phyloP scores from a whole-genome alignment of 257 asterid species.

The Gentiana macrophylla region DNA sequence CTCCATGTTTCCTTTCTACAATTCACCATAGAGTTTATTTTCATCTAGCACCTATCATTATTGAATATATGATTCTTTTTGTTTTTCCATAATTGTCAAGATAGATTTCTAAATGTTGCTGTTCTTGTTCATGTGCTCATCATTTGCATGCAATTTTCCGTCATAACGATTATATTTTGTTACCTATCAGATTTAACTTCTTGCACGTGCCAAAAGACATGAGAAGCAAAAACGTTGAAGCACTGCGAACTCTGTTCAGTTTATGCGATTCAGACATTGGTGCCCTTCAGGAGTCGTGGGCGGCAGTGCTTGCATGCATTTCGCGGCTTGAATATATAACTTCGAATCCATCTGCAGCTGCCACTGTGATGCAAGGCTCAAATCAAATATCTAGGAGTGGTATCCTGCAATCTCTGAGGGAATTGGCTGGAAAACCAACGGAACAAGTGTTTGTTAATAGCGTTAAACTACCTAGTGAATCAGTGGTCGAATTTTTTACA shows the following conservation, averaged over 20 bases:
- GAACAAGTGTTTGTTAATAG: slow-evolving; percentile 90
- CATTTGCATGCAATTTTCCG: neutral
- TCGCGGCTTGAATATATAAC: slow-evolving; percentile 94
- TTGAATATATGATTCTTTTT: slow-evolving; percentile 4
- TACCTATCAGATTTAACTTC: slow-evolving; percentile 71
- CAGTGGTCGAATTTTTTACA: slow-evolving; percentile 91
- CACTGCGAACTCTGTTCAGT: slow-evolving; percentile 74
- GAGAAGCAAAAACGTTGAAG: slow-evolving; percentile 94
- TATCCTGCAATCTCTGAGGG: slow-evolving; percentile 78
- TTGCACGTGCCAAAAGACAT: slow-evolving; percentile 96
- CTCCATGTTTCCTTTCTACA: too few species aligned
- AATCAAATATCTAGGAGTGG: slow-evolving; percentile 95
- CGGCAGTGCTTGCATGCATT: slow-evolving; percentile 85
- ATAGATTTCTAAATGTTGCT: neutral
- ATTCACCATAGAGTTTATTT: too few species aligned
- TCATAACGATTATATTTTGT: slow-evolving; percentile 10
- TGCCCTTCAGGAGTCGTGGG: slow-evolving; percentile 97
- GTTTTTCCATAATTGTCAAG: neutral
- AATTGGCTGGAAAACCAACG: slow-evolving; percentile 87
- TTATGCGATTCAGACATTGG: slow-evolving; percentile 82
- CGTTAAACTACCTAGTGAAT: slow-evolving; percentile 92
- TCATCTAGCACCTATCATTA: slow-evolving; percentile 4
- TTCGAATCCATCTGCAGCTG: slow-evolving; percentile 84
- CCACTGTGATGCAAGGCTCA: slow-evolving; percentile 96
- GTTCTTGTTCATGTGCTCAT: neutral